Evolutionary conservation across 1,284 basidiomycete species (phyloP).

Genomic region (Trametes pubescens): DNA sequence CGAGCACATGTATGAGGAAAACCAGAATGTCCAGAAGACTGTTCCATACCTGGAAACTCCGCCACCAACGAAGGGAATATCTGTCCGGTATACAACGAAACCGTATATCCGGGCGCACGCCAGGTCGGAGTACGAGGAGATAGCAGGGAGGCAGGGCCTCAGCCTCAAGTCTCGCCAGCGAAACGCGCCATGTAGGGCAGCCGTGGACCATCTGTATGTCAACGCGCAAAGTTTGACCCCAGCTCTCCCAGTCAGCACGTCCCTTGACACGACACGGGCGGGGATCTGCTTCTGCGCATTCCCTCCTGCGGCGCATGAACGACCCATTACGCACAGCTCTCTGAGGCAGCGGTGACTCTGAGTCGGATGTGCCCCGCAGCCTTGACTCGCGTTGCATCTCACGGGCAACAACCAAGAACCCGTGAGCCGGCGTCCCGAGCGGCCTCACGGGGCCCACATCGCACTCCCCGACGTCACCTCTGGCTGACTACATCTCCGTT

Average conservation of each 20-base stretch:
- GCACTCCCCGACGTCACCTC: not conserved
- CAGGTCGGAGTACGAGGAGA: not conserved
- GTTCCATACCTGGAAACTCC: not conserved
- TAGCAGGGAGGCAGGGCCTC: too few species aligned
- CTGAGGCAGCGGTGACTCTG: too few species aligned
- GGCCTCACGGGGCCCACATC: not conserved
- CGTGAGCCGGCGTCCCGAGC: too few species aligned
- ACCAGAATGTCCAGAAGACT: not conserved
- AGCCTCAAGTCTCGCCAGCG: too few species aligned
- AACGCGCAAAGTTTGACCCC: not conserved
- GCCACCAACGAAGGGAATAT: not conserved
- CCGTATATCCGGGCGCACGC: too few species aligned
- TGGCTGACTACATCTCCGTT: slow-evolving; percentile 8
- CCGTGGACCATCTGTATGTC: not conserved
- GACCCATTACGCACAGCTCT: too few species aligned
- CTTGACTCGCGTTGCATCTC: too few species aligned
- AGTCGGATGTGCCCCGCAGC: too few species aligned
- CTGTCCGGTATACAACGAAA: too few species aligned
- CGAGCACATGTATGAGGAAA: not conserved
- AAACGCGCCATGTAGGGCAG: too few species aligned
- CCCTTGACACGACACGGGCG: not conserved
- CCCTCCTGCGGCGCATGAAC: too few species aligned
- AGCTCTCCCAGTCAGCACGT: slow-evolving; percentile 11
- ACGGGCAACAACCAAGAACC: too few species aligned
- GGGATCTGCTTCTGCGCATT: not conserved